Conservation (phyloP, 2,329 filamentous ascomycete species). For the Penicillium verrucosum region DNA sequence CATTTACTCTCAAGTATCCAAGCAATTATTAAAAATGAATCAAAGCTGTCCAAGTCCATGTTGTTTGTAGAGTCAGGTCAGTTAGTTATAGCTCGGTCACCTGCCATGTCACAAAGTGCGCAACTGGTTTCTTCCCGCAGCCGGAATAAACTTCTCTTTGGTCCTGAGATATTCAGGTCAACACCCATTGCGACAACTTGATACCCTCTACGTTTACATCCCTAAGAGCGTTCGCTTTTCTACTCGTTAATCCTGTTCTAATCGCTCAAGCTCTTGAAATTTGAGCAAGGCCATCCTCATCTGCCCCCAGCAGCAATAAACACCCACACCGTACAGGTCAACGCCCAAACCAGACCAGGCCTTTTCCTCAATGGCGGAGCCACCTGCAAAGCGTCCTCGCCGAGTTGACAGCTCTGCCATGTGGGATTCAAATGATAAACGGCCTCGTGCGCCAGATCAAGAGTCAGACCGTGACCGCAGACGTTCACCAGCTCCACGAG, state of each 20-base stretch:
- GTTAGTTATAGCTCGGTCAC: background rate
- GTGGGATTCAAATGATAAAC: slow-evolving; percentile 52
- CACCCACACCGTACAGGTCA: slow-evolving; percentile 9
- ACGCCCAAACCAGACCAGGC: slow-evolving; percentile 9
- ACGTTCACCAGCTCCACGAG: slow-evolving; percentile 36
- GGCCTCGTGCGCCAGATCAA: slow-evolving; percentile 26
- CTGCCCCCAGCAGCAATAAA: background rate
- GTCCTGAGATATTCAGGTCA: slow-evolving; percentile 1
- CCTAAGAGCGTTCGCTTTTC: background rate
- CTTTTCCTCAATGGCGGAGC: slow-evolving; percentile 49
- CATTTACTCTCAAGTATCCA: background rate
- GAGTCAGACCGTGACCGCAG: slow-evolving; percentile 38
- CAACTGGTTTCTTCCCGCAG: slow-evolving; percentile 16
- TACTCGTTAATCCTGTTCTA: background rate
- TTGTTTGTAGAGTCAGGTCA: background rate
- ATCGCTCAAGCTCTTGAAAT: background rate
- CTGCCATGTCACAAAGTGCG: slow-evolving; percentile 11
- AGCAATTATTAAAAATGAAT: background rate
- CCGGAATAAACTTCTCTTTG: slow-evolving; percentile 33
- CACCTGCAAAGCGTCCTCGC: slow-evolving; percentile 51
- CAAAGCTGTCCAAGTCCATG: background rate
- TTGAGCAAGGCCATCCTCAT: background rate
- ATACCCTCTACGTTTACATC: slow-evolving; percentile 14
- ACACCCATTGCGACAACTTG: slow-evolving; percentile 14
- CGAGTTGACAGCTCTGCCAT: slow-evolving; percentile 59